Evolutionary conservation across 2,329 filamentous ascomycete species (phyloP).

Genomic region (Pseudocercospora fijiensis): DNA sequence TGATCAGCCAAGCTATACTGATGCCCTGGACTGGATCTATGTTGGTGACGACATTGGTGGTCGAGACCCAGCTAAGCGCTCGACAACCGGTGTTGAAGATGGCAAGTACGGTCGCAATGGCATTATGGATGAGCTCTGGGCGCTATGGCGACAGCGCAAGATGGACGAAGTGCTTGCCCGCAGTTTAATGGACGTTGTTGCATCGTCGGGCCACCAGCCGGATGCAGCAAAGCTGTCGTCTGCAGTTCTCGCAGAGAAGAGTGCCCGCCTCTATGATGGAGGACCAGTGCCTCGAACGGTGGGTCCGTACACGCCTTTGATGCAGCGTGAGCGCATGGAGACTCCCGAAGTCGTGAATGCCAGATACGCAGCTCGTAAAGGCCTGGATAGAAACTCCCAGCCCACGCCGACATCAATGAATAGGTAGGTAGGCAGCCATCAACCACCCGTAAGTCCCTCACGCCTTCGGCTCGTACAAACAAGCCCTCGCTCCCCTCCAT

Average conservation of each 20-base stretch:
- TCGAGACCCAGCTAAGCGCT: constrained; percentile 33
- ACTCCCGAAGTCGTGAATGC: constrained; percentile 62
- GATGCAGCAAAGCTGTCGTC: not conserved
- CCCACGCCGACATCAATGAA: constrained; percentile 19
- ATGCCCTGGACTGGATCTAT: constrained; percentile 75
- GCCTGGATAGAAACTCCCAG: constrained; percentile 34
- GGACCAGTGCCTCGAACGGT: constrained; percentile 54
- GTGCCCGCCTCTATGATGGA: constrained; percentile 59
- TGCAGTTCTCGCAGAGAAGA: constrained; percentile 31
- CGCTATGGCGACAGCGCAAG: constrained; percentile 77
- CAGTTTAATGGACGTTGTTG: constrained; percentile 65
- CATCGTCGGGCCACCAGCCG: constrained; percentile 40
- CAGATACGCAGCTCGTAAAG: constrained; percentile 55
- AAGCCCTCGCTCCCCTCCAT: constrained; percentile 81
- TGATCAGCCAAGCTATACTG: constrained; percentile 45
- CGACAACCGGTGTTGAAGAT: constrained; percentile 45
- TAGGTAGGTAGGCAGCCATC: constrained; percentile 15
- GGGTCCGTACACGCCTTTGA: constrained; percentile 58
- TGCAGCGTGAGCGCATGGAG: constrained; percentile 58
- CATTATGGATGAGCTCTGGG: constrained; percentile 75
- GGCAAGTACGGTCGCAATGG: constrained; percentile 65
- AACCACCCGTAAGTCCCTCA: constrained; percentile 32
- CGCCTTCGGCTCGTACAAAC: constrained; percentile 69
- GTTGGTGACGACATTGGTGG: constrained; percentile 62
- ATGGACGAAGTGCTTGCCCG: constrained; percentile 85